These are phyloP conservation scores for Xerocomellus dryophilus DNA, from an alignment of 768 basidiomycete species.

Conservation along the genomic window DNA sequence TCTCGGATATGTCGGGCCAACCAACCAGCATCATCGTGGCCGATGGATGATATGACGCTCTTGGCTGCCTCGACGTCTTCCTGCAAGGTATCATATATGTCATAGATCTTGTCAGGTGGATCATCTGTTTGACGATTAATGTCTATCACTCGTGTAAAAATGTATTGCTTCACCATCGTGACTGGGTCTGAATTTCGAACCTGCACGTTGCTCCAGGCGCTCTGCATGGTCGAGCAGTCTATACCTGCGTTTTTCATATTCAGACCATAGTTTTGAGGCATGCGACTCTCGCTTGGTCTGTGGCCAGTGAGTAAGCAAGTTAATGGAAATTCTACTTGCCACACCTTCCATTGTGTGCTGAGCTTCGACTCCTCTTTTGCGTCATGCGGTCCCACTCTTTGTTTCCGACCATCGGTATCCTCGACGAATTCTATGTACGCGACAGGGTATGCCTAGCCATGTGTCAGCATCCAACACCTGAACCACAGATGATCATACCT, in stretches of 20 bases:
- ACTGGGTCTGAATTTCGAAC: constrained; percentile 39
- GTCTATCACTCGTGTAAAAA: not conserved
- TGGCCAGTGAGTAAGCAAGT: constrained; percentile 1
- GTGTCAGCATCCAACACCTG: not conserved
- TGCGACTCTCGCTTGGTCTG: constrained; percentile 61
- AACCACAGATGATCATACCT: constrained; percentile 38
- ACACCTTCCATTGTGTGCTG: constrained; percentile 70
- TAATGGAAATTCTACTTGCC: constrained; percentile 14
- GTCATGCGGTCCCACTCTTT: constrained; percentile 59
- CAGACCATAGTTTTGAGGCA: constrained; percentile 53
- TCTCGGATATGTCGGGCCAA: constrained; percentile 53
- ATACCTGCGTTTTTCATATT: constrained; percentile 53
- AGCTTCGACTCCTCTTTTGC: constrained; percentile 64
- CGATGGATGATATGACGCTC: constrained; percentile 41
- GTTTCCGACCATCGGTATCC: constrained; percentile 46
- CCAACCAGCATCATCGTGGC: constrained; percentile 55
- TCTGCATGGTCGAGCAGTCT: constrained; percentile 59
- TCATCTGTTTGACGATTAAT: constrained; percentile 15
- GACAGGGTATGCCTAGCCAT: constrained; percentile 59
- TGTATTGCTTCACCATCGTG: constrained; percentile 38
- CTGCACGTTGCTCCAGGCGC: constrained; percentile 59
- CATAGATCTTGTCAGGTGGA: constrained; percentile 47
- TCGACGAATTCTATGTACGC: constrained; percentile 74
- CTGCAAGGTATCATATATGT: constrained; percentile 56
- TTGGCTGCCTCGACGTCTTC: constrained; percentile 53